phyloP scores from a whole-genome alignment of 306 rosid genomes.

The Phaseolus lunatus region DNA sequence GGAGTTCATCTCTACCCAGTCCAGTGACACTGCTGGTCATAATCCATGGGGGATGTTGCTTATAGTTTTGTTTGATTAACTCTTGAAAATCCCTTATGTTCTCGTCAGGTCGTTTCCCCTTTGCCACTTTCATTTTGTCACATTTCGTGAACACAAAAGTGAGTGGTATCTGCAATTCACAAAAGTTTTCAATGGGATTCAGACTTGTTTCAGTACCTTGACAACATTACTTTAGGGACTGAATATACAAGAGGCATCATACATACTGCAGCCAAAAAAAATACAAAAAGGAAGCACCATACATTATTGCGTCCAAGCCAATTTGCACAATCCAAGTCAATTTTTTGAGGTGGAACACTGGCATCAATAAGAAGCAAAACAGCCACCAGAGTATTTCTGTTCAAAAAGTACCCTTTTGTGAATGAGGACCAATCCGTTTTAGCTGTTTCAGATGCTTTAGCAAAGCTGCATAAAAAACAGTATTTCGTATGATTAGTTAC shows the following conservation, averaged over 20 bases:
- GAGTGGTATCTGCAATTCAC: conserved; percentile 72
- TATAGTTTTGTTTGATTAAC: conserved; percentile 71
- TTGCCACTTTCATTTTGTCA: conserved; percentile 75
- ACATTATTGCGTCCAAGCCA: conserved; percentile 95
- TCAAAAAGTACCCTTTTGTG: conserved; percentile 91
- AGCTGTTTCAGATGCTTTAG: conserved; percentile 84
- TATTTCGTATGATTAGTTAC: conserved; percentile 13
- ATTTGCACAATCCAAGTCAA: conserved; percentile 91
- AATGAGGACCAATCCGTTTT: conserved; percentile 87
- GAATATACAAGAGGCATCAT: conserved; percentile 37
- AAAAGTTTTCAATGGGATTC: neutral
- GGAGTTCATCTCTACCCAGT: conserved; percentile 88
- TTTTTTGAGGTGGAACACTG: conserved; percentile 94
- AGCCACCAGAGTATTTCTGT: conserved; percentile 73
- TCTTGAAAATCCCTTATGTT: conserved; percentile 81
- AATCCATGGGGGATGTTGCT: conserved; percentile 87
- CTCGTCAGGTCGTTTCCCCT: conserved; percentile 84
- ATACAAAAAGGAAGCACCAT: conserved; percentile 28
- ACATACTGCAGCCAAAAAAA: conserved; percentile 74
- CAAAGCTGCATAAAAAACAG: conserved; percentile 64
- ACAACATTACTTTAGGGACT: neutral
- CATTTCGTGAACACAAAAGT: conserved; percentile 94
- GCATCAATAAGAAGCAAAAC: conserved; percentile 87
- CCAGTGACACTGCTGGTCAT: conserved; percentile 94
- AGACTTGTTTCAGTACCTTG: conserved; percentile 22